These are phyloP conservation scores for Floccularia luteovirens DNA, from an alignment of 768 basidiomycete genomes.

Conservation along the genomic window DNA sequence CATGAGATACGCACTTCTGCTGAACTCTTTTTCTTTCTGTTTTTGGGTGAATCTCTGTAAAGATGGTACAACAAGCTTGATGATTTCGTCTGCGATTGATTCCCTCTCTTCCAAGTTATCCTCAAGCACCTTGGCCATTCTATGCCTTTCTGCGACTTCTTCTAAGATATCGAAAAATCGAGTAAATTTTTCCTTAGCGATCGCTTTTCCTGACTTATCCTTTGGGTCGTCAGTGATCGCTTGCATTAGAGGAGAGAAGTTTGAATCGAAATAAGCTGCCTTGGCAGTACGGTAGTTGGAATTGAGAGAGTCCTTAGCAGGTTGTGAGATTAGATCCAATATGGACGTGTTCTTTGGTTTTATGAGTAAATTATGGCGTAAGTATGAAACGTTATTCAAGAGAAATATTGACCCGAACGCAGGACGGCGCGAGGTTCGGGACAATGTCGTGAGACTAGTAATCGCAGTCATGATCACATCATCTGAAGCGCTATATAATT, in stretches of 20 bases:
- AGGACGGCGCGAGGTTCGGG: constrained; percentile 50
- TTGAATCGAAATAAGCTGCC: constrained; percentile 78
- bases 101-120: constrained; percentile 58
- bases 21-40: constrained; percentile 76
- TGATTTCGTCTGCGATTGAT: constrained; percentile 63
- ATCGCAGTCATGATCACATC: constrained; percentile 69
- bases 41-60: constrained; percentile 70
- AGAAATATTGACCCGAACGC: constrained; percentile 71
- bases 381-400: constrained; percentile 71
- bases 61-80: constrained; percentile 69
- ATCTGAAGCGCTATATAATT: constrained; percentile 27
- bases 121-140: constrained; percentile 58
- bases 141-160: constrained; percentile 72
- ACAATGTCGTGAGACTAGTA: constrained; percentile 53
- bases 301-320: constrained; percentile 54
- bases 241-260: constrained; percentile 75
- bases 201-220: constrained; percentile 46
- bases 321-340: constrained; percentile 46
- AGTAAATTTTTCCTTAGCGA: constrained; percentile 77
- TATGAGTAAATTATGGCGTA: constrained; percentile 51
- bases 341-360: constrained; percentile 41
- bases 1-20: constrained; percentile 55
- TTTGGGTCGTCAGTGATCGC: constrained; percentile 56
- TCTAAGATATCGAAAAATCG: constrained; percentile 77
- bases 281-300: constrained; percentile 76